Evolutionary conservation across 2,329 filamentous ascomycete genomes (phyloP), one percentile per base, ranked within the genome.

Genomic region (Colletotrichum scovillei): DNA sequence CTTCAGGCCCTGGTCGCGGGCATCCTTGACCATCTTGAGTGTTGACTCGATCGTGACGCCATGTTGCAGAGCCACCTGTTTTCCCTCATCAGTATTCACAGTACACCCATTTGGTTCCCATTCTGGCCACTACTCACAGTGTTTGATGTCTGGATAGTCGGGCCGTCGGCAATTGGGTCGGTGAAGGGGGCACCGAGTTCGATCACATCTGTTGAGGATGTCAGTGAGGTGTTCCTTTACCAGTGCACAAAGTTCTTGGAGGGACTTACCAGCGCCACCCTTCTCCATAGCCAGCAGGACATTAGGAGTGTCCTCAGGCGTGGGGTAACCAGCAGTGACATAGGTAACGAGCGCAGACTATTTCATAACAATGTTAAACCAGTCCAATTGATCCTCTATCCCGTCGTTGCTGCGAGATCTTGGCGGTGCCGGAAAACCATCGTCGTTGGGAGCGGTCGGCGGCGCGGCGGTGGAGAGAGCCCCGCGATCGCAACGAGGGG

Each of bases 131-230:
- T 80, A 83, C 79, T 86, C 92, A 87, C 91, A 53, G 95, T 98
- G 85, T 99, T 99, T 76, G 97, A 91, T 75, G 92, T 97, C 86
- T 99, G 97, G 77, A 99, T 98, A 5, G 95, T 98, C 46, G 97
- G 97, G 32, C 97, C 97, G 84, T 99, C 97, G 78, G 96, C 97
- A 84, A 98, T 98, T 72, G 97, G 97, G 82, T 99, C 97, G 79
- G 96, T 98, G 86, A 99, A 99, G 65, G 97, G 97, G 69, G 98
- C 92, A 75, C 96, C 97, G 77, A 99, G 91, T 84, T 99, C 97
- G 79, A 99, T 97, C 74, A 99, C 88, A 83, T 99, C 97, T 95
- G 77, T 46, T 7, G 24, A 30, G 6, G 5, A 6, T 22, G 64
- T 68, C 65, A 75, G 19, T 26, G 30, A 28, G 38, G 26, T 63